phyloP scores from a whole-genome alignment of 2,329 filamentous ascomycete genomes.

The Pseudopyrenochaeta lycopersici region DNA sequence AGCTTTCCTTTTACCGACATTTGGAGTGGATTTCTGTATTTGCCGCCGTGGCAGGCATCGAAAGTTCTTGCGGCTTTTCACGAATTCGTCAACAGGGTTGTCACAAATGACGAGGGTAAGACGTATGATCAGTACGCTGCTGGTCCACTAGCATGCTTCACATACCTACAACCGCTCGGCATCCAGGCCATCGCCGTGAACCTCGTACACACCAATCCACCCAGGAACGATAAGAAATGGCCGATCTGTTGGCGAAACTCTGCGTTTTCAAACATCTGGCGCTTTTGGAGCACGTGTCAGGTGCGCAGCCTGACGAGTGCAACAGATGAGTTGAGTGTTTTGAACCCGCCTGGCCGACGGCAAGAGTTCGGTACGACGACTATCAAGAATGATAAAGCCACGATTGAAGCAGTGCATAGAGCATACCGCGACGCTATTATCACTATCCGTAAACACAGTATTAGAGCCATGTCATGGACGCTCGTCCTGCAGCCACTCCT shows the following conservation, averaged over 20 bases:
- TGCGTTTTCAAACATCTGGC: constrained; percentile 39
- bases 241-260: constrained; percentile 44
- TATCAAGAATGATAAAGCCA: constrained; percentile 45
- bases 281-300: constrained; percentile 48
- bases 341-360: constrained; percentile 19
- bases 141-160: constrained; percentile 62
- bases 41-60: constrained; percentile 14
- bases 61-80: constrained; percentile 16
- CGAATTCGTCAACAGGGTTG: constrained; percentile 13
- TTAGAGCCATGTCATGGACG: constrained; percentile 45
- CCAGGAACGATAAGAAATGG: constrained; percentile 35
- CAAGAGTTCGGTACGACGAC: constrained; percentile 50
- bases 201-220: constrained; percentile 52
- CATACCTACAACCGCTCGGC: constrained; percentile 68
- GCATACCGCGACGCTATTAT: constrained; percentile 38
- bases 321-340: constrained; percentile 43
- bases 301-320: constrained; percentile 41
- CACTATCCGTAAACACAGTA: constrained; percentile 25
- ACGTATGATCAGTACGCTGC: constrained; percentile 53
- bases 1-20: constrained; percentile 25
- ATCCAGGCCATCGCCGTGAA: constrained; percentile 56
- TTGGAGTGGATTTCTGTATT: constrained; percentile 48
- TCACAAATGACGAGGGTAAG: constrained; percentile 7
- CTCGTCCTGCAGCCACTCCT: constrained; percentile 32
- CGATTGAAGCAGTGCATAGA: constrained; percentile 35